Conservation (phyloP, 2,329 filamentous ascomycete species). For the Madurella fahalii region DNA sequence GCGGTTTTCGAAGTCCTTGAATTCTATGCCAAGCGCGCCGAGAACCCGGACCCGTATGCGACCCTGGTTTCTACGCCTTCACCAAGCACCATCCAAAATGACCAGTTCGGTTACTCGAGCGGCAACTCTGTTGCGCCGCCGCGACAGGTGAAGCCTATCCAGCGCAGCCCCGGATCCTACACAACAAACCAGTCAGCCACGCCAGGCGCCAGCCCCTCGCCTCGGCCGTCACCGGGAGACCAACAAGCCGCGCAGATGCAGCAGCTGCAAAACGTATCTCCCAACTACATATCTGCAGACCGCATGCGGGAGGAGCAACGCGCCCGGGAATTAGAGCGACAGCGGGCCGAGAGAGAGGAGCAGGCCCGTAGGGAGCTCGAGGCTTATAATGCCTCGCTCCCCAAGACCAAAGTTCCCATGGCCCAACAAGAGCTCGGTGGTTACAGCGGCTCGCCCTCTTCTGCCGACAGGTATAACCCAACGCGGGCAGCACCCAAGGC, state of each 20-base stretch:
- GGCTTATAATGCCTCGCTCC: slow-evolving; percentile 84
- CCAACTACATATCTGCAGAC: slow-evolving; percentile 51
- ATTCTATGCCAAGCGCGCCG: slow-evolving; percentile 75
- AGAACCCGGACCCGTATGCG: slow-evolving; percentile 66
- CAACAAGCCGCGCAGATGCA: slow-evolving; percentile 52
- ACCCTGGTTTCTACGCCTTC: slow-evolving; percentile 66
- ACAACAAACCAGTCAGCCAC: slow-evolving; percentile 36
- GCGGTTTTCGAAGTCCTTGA: slow-evolving; percentile 76
- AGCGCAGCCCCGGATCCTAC: slow-evolving; percentile 40
- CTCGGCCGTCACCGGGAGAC: slow-evolving; percentile 43
- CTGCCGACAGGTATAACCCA: slow-evolving; percentile 72
- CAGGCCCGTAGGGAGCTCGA: slow-evolving; percentile 72
- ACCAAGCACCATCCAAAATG: slow-evolving; percentile 51
- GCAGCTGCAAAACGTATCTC: slow-evolving; percentile 51
- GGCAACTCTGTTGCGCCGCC: slow-evolving; percentile 63
- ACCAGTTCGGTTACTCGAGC: slow-evolving; percentile 58
- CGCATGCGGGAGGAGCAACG: slow-evolving; percentile 53
- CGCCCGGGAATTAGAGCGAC: slow-evolving; percentile 58
- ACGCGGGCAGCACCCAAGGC: slow-evolving; percentile 71
- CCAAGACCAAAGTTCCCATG: slow-evolving; percentile 72
- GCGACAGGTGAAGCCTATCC: slow-evolving; percentile 58
- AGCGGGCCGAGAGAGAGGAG: slow-evolving; percentile 57
- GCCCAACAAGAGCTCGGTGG: slow-evolving; percentile 88
- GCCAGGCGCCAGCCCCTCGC: slow-evolving; percentile 34
- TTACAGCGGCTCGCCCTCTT: slow-evolving; percentile 49